These are phyloP conservation scores for Aspergillus heteromorphus DNA, from an alignment of 495 filamentous ascomycete species.

Conservation along the genomic window DNA sequence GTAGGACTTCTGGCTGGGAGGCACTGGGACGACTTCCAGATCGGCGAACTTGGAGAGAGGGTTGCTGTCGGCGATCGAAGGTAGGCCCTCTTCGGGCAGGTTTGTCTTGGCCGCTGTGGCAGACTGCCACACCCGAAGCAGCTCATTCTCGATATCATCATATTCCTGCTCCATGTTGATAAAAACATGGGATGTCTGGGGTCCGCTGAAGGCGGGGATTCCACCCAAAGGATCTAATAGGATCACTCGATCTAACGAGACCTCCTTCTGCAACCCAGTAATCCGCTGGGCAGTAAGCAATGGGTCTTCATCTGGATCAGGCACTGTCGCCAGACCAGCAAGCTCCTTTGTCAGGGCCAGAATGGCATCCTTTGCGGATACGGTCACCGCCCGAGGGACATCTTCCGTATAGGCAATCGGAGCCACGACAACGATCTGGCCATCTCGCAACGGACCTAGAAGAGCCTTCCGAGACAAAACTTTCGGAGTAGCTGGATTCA, in stretches of 20 bases:
- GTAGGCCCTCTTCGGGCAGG: constrained; percentile 6
- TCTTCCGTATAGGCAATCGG: constrained; percentile 62
- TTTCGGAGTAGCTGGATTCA: constrained; percentile 24
- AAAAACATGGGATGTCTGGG: constrained; percentile 74
- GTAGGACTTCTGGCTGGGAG: constrained; percentile 5
- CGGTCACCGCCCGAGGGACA: constrained; percentile 47
- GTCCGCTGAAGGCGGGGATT: constrained; percentile 65
- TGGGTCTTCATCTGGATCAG: constrained; percentile 45
- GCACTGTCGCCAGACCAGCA: constrained; percentile 45
- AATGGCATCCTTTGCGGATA: constrained; percentile 62
- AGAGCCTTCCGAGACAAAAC: constrained; percentile 57
- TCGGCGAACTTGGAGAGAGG: constrained; percentile 44
- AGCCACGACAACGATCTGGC: constrained; percentile 73
- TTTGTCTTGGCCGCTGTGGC: constrained; percentile 6
- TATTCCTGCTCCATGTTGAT: constrained; percentile 95
- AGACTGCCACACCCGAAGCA: constrained; percentile 32
- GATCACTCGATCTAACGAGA: constrained; percentile 79
- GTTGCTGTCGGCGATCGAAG: constrained; percentile 33
- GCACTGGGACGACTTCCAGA: constrained; percentile 23
- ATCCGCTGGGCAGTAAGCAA: constrained; percentile 38
- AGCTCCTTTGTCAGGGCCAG: constrained; percentile 69
- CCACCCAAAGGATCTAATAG: constrained; percentile 85
- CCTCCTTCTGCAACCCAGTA: constrained; percentile 43
- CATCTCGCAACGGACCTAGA: constrained; percentile 62
- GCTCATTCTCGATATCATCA: constrained; percentile 54